A percentile compares a stretch with the other conserved stretches of the same genome.
These are phyloP conservation scores for Raffaelea ambrosiae DNA, from an alignment of 2,329 filamentous ascomycete genomes.

Conservation along the genomic window DNA sequence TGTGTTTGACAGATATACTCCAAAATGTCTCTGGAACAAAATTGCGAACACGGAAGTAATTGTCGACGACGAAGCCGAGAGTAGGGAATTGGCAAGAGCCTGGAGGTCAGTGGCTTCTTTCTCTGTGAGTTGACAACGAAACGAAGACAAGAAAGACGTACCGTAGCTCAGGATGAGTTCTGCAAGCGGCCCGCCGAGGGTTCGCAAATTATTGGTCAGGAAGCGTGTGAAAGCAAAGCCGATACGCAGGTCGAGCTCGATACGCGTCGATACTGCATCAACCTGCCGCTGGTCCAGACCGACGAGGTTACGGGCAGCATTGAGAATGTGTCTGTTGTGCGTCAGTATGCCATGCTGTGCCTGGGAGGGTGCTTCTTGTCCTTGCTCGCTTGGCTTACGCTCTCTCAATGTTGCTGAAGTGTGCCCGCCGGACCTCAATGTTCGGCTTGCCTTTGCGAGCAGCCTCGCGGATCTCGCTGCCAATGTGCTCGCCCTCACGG, in stretches of 20 bases:
- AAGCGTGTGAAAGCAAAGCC: constrained; percentile 89
- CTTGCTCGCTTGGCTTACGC: constrained; percentile 41
- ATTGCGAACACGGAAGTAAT: constrained; percentile 88
- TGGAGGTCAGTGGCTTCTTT: constrained; percentile 19
- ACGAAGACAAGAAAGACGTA: constrained; percentile 26
- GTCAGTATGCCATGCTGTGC: background rate
- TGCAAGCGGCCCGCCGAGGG: constrained; percentile 58
- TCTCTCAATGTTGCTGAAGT: constrained; percentile 92
- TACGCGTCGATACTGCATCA: constrained; percentile 77
- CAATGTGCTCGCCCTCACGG: constrained; percentile 94
- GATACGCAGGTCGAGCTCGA: constrained; percentile 87
- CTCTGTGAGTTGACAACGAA: constrained; percentile 6
- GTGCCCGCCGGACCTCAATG: constrained; percentile 76
- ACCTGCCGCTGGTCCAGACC: constrained; percentile 78
- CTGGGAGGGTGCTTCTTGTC: background rate
- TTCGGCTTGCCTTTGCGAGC: constrained; percentile 64
- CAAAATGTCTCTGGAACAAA: constrained; percentile 92
- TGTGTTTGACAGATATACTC: constrained; percentile 78
- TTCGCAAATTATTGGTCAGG: constrained; percentile 69
- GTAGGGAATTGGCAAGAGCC: constrained; percentile 95
- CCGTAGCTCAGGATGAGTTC: constrained; percentile 73
- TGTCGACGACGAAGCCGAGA: constrained; percentile 90
- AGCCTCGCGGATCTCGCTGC: constrained; percentile 77
- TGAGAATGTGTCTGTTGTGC: constrained; percentile 64
- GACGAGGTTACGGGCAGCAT: constrained; percentile 69